Percentiles rank a stretch among this genome's conserved stretches.
Conservation (phyloP, 129 eudicot genomes). For the Escallonia herrerae region DNA sequence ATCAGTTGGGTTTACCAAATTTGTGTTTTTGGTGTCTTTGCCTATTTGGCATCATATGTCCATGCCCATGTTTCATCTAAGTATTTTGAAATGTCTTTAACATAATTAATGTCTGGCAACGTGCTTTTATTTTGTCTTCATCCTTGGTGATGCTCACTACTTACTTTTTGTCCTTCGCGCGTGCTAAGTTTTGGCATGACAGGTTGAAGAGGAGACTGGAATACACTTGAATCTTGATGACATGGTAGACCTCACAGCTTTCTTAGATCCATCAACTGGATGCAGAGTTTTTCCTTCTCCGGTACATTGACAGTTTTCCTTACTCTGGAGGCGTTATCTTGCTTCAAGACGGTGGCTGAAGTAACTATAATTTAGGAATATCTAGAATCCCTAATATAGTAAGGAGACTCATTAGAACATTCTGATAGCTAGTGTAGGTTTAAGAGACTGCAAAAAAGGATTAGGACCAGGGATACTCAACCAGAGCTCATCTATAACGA, state of each 20-base stretch:
- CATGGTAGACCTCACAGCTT: conserved; percentile 80
- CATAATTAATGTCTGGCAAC: too few species aligned
- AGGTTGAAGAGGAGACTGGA: conserved; percentile 98
- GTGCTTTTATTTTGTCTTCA: too few species aligned
- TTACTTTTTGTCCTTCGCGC: too few species aligned
- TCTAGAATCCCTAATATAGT: not conserved
- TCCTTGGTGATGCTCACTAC: too few species aligned
- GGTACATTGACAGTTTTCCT: conserved; percentile 25
- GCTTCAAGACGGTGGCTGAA: not conserved
- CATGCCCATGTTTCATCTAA: too few species aligned
- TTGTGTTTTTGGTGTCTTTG: too few species aligned
- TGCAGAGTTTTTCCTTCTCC: conserved; percentile 85
- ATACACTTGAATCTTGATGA: conserved; percentile 55
- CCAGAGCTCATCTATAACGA: not conserved
- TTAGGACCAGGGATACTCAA: not conserved
- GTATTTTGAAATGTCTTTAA: too few species aligned
- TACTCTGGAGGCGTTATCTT: not conserved
- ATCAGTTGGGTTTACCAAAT: too few species aligned
- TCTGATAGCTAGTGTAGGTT: too few species aligned
- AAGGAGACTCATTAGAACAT: not conserved
- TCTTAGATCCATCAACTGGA: conserved; percentile 81
- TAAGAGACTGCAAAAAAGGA: not conserved
- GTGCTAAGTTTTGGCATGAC: conserved; percentile 12
- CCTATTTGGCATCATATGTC: too few species aligned
- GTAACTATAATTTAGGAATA: not conserved